phyloP scores from a whole-genome alignment of 192 early-diverging fungal genomes.

The Piromyces finnis region DNA sequence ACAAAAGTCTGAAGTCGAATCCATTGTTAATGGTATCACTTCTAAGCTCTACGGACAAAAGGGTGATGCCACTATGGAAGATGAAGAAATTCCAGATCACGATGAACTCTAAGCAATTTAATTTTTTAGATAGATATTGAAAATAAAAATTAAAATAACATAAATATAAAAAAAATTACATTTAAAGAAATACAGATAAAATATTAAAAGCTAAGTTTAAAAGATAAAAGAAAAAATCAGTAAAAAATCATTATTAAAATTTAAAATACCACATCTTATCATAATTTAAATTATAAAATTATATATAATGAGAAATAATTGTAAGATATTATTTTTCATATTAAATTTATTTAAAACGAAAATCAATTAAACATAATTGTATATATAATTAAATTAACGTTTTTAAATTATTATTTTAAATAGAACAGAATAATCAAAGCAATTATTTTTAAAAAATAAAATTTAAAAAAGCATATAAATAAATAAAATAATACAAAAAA shows the following conservation, averaged over 20 bases:
- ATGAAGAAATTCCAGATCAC: constrained; percentile 41
- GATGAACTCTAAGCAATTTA: constrained; percentile 43
- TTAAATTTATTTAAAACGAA: no score
- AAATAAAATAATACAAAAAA: not conserved
- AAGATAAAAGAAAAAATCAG: no score
- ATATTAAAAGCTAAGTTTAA: no score
- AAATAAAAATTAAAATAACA: not conserved
- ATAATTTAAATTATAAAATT: no score
- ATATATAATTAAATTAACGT: not conserved
- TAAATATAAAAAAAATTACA: no score
- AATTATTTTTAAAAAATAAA: not conserved
- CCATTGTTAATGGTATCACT: constrained; percentile 84
- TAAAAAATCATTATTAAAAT: no score
- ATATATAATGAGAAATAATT: no score
- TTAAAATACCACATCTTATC: no score
- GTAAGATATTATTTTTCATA: no score
- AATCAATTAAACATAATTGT: not conserved
- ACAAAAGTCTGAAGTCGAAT: constrained; percentile 85
- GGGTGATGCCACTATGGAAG: constrained; percentile 18
- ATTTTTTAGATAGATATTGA: not conserved
- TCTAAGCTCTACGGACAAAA: constrained; percentile 68
- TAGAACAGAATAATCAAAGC: not conserved
- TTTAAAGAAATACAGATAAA: no score
- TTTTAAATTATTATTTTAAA: not conserved
- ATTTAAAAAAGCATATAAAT: not conserved